Base-by-base conservation (phyloP, 75 land plant genomes). In the Picea glauca region DNA sequence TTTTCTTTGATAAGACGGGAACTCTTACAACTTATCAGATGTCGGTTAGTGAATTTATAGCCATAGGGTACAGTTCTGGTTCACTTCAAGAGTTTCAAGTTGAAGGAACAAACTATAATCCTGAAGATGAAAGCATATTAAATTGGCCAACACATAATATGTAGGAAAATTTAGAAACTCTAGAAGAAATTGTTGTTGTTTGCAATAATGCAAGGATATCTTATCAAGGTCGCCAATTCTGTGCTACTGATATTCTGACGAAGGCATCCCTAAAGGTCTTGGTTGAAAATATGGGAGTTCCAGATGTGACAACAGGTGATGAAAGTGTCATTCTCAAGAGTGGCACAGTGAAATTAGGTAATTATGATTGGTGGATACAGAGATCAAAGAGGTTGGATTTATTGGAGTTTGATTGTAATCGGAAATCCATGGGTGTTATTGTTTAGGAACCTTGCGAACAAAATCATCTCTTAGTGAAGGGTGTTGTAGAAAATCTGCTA, bases 381-480 rank as follows among this genome's bases (percentile, higher is more conserved):
- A 86, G 84, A 80, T 81, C 84, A 30, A 86, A 87, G 58, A 83
- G 94, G 31, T 62, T 91, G 78, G 96, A 91, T 11, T 78, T 86
- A 3, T 76, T 96, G 61, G 98, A 96, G 87, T 96, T 96, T 88
- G 98, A 96, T 81, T 88, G 94, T 14, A 79, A 77, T 63, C 81
- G 98, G 4, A 96, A 93, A 75, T 96, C 98, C 23, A 96, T 93
- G 98, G 79, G 98, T 77, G 93, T 94, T 59, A 87, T 96, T 80
- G 91, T 89, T 43, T 78, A 77, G 6, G 79, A 68, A 58, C 81
- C 77, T 31, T 26, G 26, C 26, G 26, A 26, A 26, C 26, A 26
- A 26, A 26, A 26, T 26, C 26, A 0, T 26, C 26, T 26, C 26
- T 26, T 26, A 26, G 26, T 26, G 26, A 26, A 26, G 26, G 26